Evolutionary conservation across 495 filamentous ascomycete species (phyloP), one percentile per base, ranked within the genome.

Genomic region (Elaphomyces granulatus): DNA sequence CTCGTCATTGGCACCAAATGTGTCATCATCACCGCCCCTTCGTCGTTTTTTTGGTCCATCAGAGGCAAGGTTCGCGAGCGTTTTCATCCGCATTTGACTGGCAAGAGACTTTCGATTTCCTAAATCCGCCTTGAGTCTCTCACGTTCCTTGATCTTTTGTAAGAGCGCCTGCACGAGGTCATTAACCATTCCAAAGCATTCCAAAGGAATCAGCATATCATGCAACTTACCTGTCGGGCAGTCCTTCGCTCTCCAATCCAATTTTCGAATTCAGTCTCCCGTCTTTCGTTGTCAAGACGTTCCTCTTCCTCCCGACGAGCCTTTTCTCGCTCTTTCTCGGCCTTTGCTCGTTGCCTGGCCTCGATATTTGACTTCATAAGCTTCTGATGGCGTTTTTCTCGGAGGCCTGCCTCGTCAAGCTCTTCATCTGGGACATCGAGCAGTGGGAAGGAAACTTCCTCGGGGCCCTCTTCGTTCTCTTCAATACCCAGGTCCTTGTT

Each of bases 11-110:
- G 88, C 87, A 41, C 90, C 90, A 53, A 98, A 98, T 42, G 81
- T 83, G 52, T 98, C 90, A 49, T 98, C 90, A 40, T 75, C 73
- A 14, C 66, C 68, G 14, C 80, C 80, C 17, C 90, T 72, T 28
- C 87, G 74, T 52, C 88, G 88, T 56, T 85, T 85, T 41, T 75
- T 76, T 0, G 88, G 87, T 15, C 77, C 77, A 58, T 98, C 90
- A 0, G 87, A 86, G 12, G 90, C 90, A 1, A 98, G 78, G 48
- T 93, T 94, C 31, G 90, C 92, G n/a, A 98, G 80, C 12, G 75
- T 85, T 61, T 96, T 95, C 90, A 98, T 98, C 20, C 90, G 83
- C 65, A 90, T 86, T 50, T 95, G 90, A 40, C 77, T 85, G 8
- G 92, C 92, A 8, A 95, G 73, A 1, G 87, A 94, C 55, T 98